Base-by-base conservation (phyloP, 805 yeast genomes). In the Candida chauliodis region DNA sequence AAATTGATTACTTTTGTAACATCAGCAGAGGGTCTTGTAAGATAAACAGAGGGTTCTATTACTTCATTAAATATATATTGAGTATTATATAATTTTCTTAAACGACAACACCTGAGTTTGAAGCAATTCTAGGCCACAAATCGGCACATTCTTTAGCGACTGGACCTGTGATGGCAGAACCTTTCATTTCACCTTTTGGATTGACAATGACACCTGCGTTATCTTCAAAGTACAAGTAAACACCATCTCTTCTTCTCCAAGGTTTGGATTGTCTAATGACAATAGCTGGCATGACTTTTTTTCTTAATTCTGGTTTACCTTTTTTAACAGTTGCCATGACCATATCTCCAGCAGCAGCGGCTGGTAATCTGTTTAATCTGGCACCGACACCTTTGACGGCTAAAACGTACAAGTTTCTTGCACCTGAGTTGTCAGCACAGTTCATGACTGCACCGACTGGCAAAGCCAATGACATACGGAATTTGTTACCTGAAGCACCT, bases 151-250 rank as follows among this genome's bases (percentile, higher is more conserved):
- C 99, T 80, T 93, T 93, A 74, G 97, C 98, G 69, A 93, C 99
- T 67, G 99, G 99, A 75, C 99, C 99, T 68, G 99, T 95, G 73
- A 93, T 93, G 67, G 99, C 99, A 59, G 99, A 95, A 78, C 99
- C 99, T 83, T 93, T 93, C 99, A 95, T 93, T 78, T 93, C 99
- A 81, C 99, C 99, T 93, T 93, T 93, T 71, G 99, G 99, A 80
- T 93, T 93, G 73, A 93, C 99, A 69, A 93, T 93, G 74, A 95
- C 99, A 84, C 99, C 99, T 56, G 99, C 99, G 69, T 93, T 93
- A 79, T 93, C 99, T 83, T 93, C 99, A 63, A 93, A 93, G 88
- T 93, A 93, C 74, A 93, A 88, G 90, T 73, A 93, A 62, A 89
- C 85, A 85, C 99, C 99, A 69, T 93, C 99, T 83, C 84, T 91